Evolutionary conservation across 192 early-diverging fungal species (phyloP).

Genomic region (Obelidium mucronatum): DNA sequence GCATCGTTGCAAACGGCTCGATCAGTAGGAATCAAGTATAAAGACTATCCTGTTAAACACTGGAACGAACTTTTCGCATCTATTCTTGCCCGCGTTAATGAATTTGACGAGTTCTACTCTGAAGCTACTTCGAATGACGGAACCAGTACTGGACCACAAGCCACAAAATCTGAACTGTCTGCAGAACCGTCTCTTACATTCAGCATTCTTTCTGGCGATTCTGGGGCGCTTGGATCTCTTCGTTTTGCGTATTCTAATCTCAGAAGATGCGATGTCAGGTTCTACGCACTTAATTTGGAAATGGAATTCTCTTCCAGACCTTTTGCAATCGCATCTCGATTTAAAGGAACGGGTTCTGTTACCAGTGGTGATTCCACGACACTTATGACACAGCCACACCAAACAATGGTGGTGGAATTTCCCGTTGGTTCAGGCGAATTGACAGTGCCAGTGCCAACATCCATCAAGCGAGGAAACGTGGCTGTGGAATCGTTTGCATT

Average conservation of each 20-base stretch:
- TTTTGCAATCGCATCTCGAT: constrained; percentile 14
- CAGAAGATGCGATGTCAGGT: neutral
- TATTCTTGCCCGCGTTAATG: neutral
- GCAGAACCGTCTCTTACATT: constrained; percentile 23
- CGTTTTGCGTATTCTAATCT: neutral
- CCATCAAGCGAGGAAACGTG: constrained; percentile 10
- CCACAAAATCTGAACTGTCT: neutral
- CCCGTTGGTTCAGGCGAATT: constrained; percentile 23
- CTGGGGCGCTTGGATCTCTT: neutral
- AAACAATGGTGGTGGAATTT: constrained; percentile 15
- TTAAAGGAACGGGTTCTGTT: neutral
- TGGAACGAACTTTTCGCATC: constrained; percentile 28
- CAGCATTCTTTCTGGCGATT: neutral
- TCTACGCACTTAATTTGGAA: constrained; percentile 25
- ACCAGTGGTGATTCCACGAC: neutral
- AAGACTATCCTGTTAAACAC: constrained; percentile 16
- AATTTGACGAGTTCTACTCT: constrained; percentile 10
- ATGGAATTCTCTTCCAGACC: constrained; percentile 33
- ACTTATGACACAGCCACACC: constrained; percentile 19
- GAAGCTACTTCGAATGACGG: neutral
- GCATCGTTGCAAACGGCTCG: constrained; percentile 1
- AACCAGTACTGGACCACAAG: neutral
- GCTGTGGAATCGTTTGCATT: constrained; percentile 27
- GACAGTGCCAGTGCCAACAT: constrained; percentile 5
- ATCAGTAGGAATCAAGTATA: neutral